Base-by-base conservation (phyloP, 2,329 filamentous ascomycete species). In the Ceratocystis cubensis region DNA sequence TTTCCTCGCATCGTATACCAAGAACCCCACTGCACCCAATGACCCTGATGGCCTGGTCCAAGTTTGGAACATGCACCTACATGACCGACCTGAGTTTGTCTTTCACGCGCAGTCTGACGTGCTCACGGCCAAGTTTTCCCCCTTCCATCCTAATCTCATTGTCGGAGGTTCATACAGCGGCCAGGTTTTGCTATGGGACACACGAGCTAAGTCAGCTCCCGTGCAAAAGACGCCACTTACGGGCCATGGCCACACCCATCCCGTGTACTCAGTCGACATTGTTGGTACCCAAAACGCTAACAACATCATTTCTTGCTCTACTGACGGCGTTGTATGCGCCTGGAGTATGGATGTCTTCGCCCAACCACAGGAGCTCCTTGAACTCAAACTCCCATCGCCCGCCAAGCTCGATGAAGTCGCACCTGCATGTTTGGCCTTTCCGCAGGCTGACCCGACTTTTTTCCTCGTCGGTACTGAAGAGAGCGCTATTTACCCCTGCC, bases 291-390 rank as follows among this genome's bases (percentile, higher is more conserved):
- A 97, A 74, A 99, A 99, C 75, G 94, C 94, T 68, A 96, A 96
- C 78, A 99, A 97, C 75, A 96, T 99, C 74, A 89, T 99, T 71
- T 96, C 92, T 44, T 93, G 91, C 74, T 96, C 91, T 1, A 99
- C 94, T 0, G 94, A 99, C 73, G 94, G 94, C 65, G 91, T 96
- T 8, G 91, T 97, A 53, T 99, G 94, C 75, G 90, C 92, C 61
- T 99, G 94, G 94, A 92, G 89, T 66, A 91, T 96, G 70, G 95
- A 99, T 75, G 97, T 99, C 85, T 88, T 99, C 69, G 91, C 93
- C 0, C 91, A 96, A 75, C 94, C 94, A 0, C 93, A 97, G 76
- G 94, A 99, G 78, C 87, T 91, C 66, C 84, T 99, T 53, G 91
- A 96, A 72, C 82, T 99, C 13, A 88, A 87, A 68, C 89, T 91